Conservation (phyloP, 108 stramenopile genomes). For the Seminavis robusta region DNA sequence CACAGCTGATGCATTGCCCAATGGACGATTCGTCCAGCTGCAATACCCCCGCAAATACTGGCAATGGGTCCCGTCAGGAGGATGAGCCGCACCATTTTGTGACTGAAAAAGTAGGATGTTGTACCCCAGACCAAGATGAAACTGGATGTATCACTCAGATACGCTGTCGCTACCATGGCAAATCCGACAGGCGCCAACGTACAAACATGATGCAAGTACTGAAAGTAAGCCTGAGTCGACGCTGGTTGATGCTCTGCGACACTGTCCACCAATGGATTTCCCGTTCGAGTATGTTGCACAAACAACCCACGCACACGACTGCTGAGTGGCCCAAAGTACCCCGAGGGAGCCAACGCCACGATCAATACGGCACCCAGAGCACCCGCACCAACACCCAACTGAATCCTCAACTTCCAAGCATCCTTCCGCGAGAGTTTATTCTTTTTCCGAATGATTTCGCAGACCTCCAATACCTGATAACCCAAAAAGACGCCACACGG, state of each 20-base stretch:
- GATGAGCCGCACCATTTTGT: constrained; percentile 97
- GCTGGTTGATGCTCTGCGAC: constrained; percentile 99
- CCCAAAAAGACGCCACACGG: constrained; percentile 71
- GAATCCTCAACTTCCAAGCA: constrained; percentile 60
- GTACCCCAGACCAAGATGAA: constrained; percentile 92
- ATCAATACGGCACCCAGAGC: constrained; percentile 36
- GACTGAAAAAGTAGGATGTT: constrained; percentile 93
- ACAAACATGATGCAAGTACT: constrained; percentile 95
- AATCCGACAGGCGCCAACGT: constrained; percentile 93
- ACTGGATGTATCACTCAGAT: constrained; percentile 74
- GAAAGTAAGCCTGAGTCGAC: constrained; percentile 90
- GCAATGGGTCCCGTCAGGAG: constrained; percentile 93
- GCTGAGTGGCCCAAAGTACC: constrained; percentile 91
- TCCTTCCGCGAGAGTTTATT: constrained; percentile 44
- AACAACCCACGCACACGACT: constrained; percentile 86
- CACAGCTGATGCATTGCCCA: constrained; percentile 66
- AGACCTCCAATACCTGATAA: constrained; percentile 70
- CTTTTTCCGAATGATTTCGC: constrained; percentile 51
- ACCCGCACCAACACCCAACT: constrained; percentile 44
- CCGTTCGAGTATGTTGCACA: constrained; percentile 90
- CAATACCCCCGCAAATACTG: constrained; percentile 83
- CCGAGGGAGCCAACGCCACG: constrained; percentile 64
- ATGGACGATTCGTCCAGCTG: constrained; percentile 70
- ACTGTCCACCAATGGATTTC: constrained; percentile 89
- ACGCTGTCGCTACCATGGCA: constrained; percentile 58